Evolutionary conservation across 805 yeast species (phyloP).

Genomic region (Metschnikowia picachoensis): DNA sequence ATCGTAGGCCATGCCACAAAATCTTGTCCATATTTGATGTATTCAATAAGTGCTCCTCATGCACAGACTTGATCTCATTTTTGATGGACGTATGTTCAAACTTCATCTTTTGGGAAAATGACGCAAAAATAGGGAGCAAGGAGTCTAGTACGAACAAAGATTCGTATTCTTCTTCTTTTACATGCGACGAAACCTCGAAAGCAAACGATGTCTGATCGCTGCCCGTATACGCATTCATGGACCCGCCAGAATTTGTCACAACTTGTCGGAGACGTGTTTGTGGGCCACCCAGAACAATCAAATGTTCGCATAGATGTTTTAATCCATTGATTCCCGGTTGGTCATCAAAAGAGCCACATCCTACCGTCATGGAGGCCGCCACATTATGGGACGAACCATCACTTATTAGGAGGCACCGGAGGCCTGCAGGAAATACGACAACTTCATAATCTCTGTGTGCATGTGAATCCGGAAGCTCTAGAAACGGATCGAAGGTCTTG

Average conservation of each 20-base stretch:
- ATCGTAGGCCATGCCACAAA: slow-evolving; percentile 55
- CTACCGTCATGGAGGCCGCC: slow-evolving; percentile 70
- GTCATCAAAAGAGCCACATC: slow-evolving; percentile 78
- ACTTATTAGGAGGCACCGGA: slow-evolving; percentile 64
- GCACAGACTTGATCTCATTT: slow-evolving; percentile 56
- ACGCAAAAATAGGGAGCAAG: slow-evolving; percentile 47
- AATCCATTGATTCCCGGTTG: slow-evolving; percentile 69
- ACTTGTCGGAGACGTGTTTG: slow-evolving; percentile 37
- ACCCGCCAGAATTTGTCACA: slow-evolving; percentile 56
- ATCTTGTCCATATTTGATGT: slow-evolving; percentile 40
- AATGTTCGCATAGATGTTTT: slow-evolving; percentile 89
- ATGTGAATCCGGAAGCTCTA: slow-evolving; percentile 31
- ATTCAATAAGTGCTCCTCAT: slow-evolving; percentile 65
- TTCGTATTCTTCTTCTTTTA: slow-evolving; percentile 17
- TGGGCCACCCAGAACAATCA: slow-evolving; percentile 41
- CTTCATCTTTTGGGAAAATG: slow-evolving; percentile 48
- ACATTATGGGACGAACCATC: slow-evolving; percentile 66
- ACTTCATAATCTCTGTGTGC: slow-evolving; percentile 40
- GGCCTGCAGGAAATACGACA: slow-evolving; percentile 61
- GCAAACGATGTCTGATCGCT: slow-evolving; percentile 63
- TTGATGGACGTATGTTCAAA: slow-evolving; percentile 41
- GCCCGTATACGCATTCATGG: slow-evolving; percentile 63
- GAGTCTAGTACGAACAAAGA: slow-evolving; percentile 40
- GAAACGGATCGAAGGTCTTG: slow-evolving; percentile 3
- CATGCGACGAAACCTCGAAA: slow-evolving; percentile 53